Evolutionary conservation across 257 asterid genomes (phyloP), one percentile per base, ranked within the genome.

Genomic region (Gardenia jasminoides): DNA sequence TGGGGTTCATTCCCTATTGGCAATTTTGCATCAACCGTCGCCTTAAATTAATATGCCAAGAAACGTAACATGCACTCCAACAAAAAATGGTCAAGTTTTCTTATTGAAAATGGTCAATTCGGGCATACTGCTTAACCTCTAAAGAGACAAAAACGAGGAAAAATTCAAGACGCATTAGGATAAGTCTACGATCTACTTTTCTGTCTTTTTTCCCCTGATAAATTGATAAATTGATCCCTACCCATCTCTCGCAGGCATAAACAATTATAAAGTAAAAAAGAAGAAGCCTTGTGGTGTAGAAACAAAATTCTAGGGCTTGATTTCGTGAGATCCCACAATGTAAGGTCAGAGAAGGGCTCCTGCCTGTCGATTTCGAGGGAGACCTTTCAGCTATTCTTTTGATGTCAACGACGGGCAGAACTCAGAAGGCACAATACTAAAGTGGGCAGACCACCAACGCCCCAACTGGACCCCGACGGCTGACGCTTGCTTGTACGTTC

Each of bases 321-420:
- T 84, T 78, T 67, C 83, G 70, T 68, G 84, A 85, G 84, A 76
- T 71, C 84, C 85, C 84, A 72, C 84, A 78, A 70, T 76, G 19
- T 48, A 62, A 69, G 76, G 83, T 81, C 85, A 67, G 70, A 78
- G 43, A 84, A 78, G 19, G 56, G 75, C 84, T 36, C 68, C 84
- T 52, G 46, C 68, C 84, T 52, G 46, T 79, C 64, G 54, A 24
- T 82, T 78, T 65, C 56, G 77, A 70, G 41, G 79, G 28, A 79
- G 59, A 58, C 20, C 54, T 10, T 41, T 64, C 75, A 47, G 16
- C 47, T 13, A 12, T 12, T 24, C 41, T n/a, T 79, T 64, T 61
- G 26, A 24, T 74, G 44, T 62, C 85, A 65, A 67, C 77, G 28
- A 10, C 56, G 19, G 1, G 13, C 28, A 9, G 41, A 48, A 7